These are phyloP conservation scores for Botryosphaeria dothidea DNA, from an alignment of 2,329 filamentous ascomycete genomes.

Conservation along the genomic window DNA sequence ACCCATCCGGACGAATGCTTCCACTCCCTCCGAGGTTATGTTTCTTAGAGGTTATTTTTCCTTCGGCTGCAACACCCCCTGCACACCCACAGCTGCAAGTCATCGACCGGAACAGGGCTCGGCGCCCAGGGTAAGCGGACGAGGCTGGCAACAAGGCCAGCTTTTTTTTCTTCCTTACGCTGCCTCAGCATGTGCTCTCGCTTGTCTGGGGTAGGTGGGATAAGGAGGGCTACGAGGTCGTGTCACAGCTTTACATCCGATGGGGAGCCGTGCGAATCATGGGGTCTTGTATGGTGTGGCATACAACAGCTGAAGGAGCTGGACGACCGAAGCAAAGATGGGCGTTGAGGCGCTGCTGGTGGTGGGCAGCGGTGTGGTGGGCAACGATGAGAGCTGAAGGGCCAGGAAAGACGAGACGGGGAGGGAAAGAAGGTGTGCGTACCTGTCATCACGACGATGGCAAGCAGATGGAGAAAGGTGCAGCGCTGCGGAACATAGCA, in stretches of 20 bases:
- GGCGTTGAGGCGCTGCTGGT: constrained; percentile 1
- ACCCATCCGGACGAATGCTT: too few relatives aligned
- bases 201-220: background rate
- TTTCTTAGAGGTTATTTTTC: too few relatives aligned
- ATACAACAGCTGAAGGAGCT: background rate
- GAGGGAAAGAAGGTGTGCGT: background rate
- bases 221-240: background rate
- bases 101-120: background rate
- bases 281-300: background rate
- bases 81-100: constrained; percentile 12
- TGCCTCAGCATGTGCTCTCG: background rate
- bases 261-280: constrained; percentile 9
- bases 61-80: too few relatives aligned
- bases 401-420: background rate
- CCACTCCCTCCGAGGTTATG: too few relatives aligned
- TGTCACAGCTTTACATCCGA: background rate
- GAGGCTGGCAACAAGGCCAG: background rate
- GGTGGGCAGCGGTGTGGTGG: background rate
- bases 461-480: too few relatives aligned
- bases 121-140: background rate
- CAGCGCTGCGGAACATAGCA: background rate
- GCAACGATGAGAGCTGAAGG: background rate
- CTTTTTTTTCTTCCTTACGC: too few relatives aligned
- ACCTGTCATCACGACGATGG: constrained; percentile 5
- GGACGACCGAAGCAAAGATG: background rate